Evolutionary conservation across 257 asterid species (phyloP), one percentile per base, ranked within the genome.

Genomic region (Forsythia suspensa): DNA sequence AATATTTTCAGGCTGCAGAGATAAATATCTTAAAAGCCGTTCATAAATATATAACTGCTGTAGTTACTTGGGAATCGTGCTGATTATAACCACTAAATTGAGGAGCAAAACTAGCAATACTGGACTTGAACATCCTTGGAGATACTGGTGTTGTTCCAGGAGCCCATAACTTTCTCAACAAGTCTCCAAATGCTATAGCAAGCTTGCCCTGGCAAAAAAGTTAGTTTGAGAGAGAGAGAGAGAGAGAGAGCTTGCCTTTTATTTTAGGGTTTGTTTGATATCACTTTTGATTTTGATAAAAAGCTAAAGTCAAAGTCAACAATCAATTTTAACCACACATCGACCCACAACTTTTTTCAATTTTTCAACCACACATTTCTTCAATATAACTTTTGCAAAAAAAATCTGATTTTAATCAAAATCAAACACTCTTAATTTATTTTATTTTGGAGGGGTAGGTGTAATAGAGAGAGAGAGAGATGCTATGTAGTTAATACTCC

Each of bases 31-130:
- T 29, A 29, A 29, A 29, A 29, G 34, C 34, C 44, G 37, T 42
- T 71, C 52, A 29, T 34, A 18, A 43, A 43, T 8, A 12, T 36
- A 74, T 36, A 68, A 59, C 63, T 16, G 59, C 69, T 76, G 72
- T 78, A 87, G 88, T 82, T 74, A 89, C 97, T 82, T 92, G 97
- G 75, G 96, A 81, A 85, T 92, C 97, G 76, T 92, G 97, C 84
- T 90, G 94, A 65, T 81, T 85, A 84, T 84, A 85, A 51, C 94
- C 97, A 77, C 90, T 70, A 79, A 89, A 92, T 74, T 84, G 92
- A 61, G 92, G 93, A 84, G 94, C 91, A 76, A 90, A 92, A 52
- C 83, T 84, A 75, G 92, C 79, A 76, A 90, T 83, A 43, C 80
- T 82, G 2, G 92, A 92, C 83, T 92, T 92, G 86, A 92, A 88